Evolutionary conservation across 2,329 filamentous ascomycete genomes (phyloP).

Genomic region (Aspergillus piperis): DNA sequence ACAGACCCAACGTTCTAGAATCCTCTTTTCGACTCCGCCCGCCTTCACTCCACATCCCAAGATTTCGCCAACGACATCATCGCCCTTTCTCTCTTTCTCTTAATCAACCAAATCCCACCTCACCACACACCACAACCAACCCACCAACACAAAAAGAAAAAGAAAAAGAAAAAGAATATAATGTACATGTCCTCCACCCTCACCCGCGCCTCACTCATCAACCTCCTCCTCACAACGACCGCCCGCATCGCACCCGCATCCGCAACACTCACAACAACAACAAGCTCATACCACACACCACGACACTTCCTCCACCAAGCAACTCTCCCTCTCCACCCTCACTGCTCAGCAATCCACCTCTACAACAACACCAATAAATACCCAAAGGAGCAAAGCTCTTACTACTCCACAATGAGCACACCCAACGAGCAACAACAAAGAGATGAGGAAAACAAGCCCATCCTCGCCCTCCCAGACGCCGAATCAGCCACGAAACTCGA

Average conservation of each 20-base stretch:
- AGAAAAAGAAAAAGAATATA: conserved; percentile 9
- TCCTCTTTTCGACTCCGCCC: conserved; percentile 11
- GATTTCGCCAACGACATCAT: conserved; percentile 1
- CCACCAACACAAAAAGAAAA: not conserved
- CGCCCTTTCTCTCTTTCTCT: not conserved
- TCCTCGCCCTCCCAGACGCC: conserved; percentile 73
- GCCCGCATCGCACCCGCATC: conserved; percentile 21
- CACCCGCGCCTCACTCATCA: conserved; percentile 32
- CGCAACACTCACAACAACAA: conserved; percentile 3
- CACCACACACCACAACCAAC: not conserved
- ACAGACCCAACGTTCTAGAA: conserved; percentile 21
- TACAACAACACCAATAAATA: conserved; percentile 10
- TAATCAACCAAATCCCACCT: not conserved
- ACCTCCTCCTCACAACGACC: conserved; percentile 23
- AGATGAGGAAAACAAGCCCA: not conserved
- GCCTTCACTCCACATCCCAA: conserved; percentile 1
- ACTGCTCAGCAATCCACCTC: conserved; percentile 22
- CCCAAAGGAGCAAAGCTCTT: conserved; percentile 4
- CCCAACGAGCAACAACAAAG: conserved; percentile 11
- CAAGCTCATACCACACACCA: not conserved
- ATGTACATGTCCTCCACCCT: conserved; percentile 33
- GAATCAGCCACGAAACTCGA: conserved; percentile 90
- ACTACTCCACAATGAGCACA: conserved; percentile 27
- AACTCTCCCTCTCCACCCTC: conserved; percentile 6
- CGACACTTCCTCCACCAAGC: conserved; percentile 10